Evolutionary conservation across 208 protist genomes (phyloP).

Genomic region (Lotmaria passim): DNA sequence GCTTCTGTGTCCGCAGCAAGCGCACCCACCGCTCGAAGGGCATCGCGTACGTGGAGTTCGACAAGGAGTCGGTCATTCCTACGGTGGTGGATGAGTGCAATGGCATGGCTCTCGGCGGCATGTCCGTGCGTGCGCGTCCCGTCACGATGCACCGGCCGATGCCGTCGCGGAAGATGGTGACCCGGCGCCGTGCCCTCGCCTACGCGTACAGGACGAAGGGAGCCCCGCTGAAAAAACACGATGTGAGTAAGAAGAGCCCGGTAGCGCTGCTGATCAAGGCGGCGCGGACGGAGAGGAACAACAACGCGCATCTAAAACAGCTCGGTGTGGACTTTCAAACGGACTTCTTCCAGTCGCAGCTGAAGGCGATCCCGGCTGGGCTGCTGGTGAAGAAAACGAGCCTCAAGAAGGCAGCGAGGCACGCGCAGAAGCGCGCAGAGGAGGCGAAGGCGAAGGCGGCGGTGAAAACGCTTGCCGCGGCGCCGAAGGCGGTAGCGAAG

Average conservation of each 20-base stretch:
- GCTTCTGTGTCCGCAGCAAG: conserved; percentile 88
- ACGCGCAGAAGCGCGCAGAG: background rate
- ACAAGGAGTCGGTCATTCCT: conserved; percentile 64
- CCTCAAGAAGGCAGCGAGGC: background rate
- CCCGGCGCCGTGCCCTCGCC: conserved; percentile 59
- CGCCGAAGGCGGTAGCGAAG: conserved; percentile 11
- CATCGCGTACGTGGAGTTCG: conserved; percentile 90
- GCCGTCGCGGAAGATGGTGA: conserved; percentile 69
- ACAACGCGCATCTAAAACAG: conserved; percentile 73
- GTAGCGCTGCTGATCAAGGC: conserved; percentile 74
- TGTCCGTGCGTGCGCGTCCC: conserved; percentile 59
- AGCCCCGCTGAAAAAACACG: conserved; percentile 60
- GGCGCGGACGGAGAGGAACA: conserved; percentile 65
- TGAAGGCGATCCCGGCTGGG: conserved; percentile 42
- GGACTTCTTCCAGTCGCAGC: conserved; percentile 67
- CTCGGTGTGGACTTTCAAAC: conserved; percentile 76
- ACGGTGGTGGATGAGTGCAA: conserved; percentile 86
- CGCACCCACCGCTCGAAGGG: conserved; percentile 87
- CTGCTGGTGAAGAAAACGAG: conserved; percentile 15
- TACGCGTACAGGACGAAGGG: conserved; percentile 75
- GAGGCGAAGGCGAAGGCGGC: background rate
- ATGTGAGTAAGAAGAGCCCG: conserved; percentile 59
- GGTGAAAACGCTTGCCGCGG: background rate
- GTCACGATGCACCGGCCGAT: conserved; percentile 77
- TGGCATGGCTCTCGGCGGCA: conserved; percentile 84